phyloP scores from a whole-genome alignment of 805 yeast species.

The Pichia kluyveri region DNA sequence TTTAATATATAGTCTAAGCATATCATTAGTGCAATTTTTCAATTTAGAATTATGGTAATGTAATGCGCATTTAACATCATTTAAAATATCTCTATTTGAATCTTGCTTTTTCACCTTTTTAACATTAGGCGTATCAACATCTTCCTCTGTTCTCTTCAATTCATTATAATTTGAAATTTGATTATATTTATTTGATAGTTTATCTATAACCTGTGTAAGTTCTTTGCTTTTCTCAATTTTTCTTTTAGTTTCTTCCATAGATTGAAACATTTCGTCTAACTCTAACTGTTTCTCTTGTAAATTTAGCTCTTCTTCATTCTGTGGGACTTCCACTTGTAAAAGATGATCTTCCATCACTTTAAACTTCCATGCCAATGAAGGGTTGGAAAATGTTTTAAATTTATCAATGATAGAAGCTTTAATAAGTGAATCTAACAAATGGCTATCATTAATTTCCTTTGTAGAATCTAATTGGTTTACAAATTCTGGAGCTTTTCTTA shows the following conservation, averaged over 20 bases:
- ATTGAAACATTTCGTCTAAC: conserved; percentile 16
- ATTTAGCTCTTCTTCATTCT: not conserved
- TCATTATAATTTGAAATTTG: conserved; percentile 13
- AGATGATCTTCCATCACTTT: conserved; percentile 55
- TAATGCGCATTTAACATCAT: not conserved
- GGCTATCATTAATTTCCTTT: conserved; percentile 9
- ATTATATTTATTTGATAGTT: conserved; percentile 16
- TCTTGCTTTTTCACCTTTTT: not conserved
- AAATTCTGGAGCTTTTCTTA: conserved; percentile 51
- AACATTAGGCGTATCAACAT: not conserved
- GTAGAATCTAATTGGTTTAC: conserved; percentile 17
- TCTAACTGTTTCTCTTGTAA: conserved; percentile 13
- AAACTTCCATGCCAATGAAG: conserved; percentile 59
- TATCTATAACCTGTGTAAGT: conserved; percentile 7
- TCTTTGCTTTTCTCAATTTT: conserved; percentile 4
- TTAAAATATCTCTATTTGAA: not conserved
- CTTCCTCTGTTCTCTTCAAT: not conserved
- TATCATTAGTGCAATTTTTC: conserved; percentile 4
- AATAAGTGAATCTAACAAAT: conserved; percentile 16
- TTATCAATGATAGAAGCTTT: conserved; percentile 15
- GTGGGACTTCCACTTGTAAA: conserved; percentile 34
- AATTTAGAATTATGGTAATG: conserved; percentile 1
- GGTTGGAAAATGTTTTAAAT: conserved; percentile 40
- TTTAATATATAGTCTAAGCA: conserved; percentile 24
- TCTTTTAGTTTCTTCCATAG: conserved; percentile 10